Evolutionary conservation across 1,139 yeast genomes (phyloP), one percentile per base, ranked within the genome.

Genomic region (Debaryomyces subglobosus): DNA sequence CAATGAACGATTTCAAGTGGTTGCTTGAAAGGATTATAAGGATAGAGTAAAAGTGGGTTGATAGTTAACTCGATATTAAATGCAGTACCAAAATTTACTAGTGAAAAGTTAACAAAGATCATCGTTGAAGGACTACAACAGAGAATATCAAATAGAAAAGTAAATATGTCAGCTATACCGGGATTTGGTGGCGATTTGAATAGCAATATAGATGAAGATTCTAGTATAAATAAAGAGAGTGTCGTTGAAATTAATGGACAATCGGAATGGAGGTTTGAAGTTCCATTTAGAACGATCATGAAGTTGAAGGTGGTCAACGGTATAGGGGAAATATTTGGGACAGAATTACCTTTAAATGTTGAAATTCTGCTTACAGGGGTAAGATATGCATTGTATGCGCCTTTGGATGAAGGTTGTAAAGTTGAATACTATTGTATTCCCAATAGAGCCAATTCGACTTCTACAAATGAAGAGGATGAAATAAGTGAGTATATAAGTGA

Each of bases 251-350:
- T 84, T 3, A 74, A 80, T 0, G 69, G 75, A 3, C 71, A 74
- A 18, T 69, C 80, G n/a, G 97, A 91, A 69, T 92, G 97, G 97
- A 74, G 96, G 51, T 79, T 90, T 50, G 96, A 90, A 61, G 82
- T 89, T 2, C 85, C 84, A 0, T 73, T 78, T 52, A 84, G 79
- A 44, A 72, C 83, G 6, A 74, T 74, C 33, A 61, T 91, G 43
- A 74, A 74, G n/a, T 61, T 90, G 32, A 83, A 77, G 54, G 77
- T 87, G 32, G 53, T 69, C 3, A 70, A 74, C 6, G 99, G 99
- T 1, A 77, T 85, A 1, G 97, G 89, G 2, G 99, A 94, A 67
- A 79, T 92, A 16, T 90, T 88, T 68, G 99, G 99, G 21, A 90
- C 97, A 2, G 99, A 94, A 63, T 77, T 94, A 30, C 89, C 97